A percentile compares a stretch with the other conserved stretches of the same genome.
These are phyloP conservation scores for Podospora pseudopauciseta DNA, from an alignment of 495 filamentous ascomycete genomes.

Conservation along the genomic window DNA sequence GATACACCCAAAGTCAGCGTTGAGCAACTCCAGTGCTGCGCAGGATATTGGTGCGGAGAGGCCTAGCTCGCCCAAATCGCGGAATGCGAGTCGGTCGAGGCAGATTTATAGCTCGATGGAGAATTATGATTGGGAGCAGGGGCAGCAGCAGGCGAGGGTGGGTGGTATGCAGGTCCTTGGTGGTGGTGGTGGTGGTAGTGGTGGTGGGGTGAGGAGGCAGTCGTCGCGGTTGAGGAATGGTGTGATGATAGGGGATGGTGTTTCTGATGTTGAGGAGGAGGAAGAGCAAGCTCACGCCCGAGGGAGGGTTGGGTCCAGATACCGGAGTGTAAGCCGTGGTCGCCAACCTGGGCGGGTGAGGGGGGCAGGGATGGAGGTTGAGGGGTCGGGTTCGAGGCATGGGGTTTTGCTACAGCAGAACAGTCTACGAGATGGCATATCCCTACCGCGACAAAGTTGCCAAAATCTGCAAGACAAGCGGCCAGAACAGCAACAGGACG, in stretches of 20 bases:
- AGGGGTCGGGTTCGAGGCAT: not conserved
- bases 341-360: not conserved
- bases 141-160: too few species aligned
- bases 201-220: not conserved
- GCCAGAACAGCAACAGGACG: not conserved
- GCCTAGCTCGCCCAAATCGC: slow-evolving; percentile 27
- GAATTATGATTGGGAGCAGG: not conserved
- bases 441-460: not conserved
- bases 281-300: not conserved
- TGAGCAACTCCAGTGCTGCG: slow-evolving; percentile 7
- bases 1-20: slow-evolving; percentile 17
- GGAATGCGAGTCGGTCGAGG: slow-evolving; percentile 12
- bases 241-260: not conserved
- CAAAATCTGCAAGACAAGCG: not conserved
- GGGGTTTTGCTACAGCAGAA: not conserved
- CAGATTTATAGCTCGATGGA: not conserved
- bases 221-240: slow-evolving; percentile 19
- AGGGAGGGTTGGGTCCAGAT: not conserved
- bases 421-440: not conserved
- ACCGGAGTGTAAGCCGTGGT: not conserved
- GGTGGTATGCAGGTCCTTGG: too few species aligned
- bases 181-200: too few species aligned
- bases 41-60: slow-evolving; percentile 14
- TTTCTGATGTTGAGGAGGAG: not conserved
- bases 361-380: not conserved